These are phyloP conservation scores for Thyridium curvatum DNA, from an alignment of 2,329 filamentous ascomycete genomes.

Conservation along the genomic window DNA sequence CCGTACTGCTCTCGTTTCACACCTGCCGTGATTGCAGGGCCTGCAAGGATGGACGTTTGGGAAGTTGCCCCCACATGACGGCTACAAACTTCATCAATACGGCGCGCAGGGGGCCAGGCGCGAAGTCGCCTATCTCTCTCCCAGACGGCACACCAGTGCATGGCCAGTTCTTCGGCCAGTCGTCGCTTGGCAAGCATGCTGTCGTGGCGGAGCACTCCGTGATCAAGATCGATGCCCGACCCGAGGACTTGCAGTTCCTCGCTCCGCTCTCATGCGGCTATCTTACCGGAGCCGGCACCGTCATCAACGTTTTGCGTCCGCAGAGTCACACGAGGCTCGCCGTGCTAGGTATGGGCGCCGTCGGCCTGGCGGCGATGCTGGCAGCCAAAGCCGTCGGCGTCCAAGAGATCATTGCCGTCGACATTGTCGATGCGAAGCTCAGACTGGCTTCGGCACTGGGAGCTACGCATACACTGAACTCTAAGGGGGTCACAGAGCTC, in stretches of 20 bases:
- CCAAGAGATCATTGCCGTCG: conserved; percentile 27
- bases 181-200: conserved; percentile 19
- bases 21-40: no score
- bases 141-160: conserved; percentile 2
- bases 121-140: conserved; percentile 14
- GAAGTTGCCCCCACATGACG: conserved; percentile 13
- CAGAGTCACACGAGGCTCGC: conserved; percentile 9
- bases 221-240: conserved; percentile 11
- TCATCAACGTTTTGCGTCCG: conserved; percentile 17
- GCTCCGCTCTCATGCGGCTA: conserved; percentile 20
- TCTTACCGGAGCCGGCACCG: conserved; percentile 20
- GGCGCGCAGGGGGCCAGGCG: conserved; percentile 6
- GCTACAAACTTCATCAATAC: conserved; percentile 17
- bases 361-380: conserved; percentile 3
- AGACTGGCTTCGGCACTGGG: conserved; percentile 21
- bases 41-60: conserved; percentile 12
- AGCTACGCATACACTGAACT: conserved; percentile 27
- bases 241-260: conserved; percentile 12
- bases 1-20: no score
- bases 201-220: conserved; percentile 16
- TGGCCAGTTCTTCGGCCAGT: conserved; percentile 24
- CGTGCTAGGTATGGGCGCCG: conserved; percentile 19
- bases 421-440: conserved; percentile 20
- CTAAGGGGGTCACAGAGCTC: conserved; percentile 16
- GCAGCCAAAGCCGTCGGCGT: not conserved